Base-by-base conservation (phyloP, 257 asterid genomes). In the Plantago major region DNA sequence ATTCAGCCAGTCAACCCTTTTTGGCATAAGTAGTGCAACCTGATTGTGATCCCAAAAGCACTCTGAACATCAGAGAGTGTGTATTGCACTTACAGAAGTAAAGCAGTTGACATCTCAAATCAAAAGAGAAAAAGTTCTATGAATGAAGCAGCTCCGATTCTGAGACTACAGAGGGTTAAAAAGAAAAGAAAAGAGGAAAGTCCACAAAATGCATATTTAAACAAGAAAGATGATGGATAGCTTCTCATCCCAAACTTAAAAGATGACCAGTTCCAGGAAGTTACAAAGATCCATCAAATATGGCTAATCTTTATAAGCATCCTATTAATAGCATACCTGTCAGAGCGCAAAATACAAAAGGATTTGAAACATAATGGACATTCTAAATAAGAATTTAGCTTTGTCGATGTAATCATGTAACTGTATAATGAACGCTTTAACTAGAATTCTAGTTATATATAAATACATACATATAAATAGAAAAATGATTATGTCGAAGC, bases 201-300 rank as follows among this genome's bases (percentile, higher is more conserved):
- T 33, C 6, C 40, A 33, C 1, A 33, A 33, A 33, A 33, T 33
- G 40, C 6, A 1, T 33, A 33, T 33, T 33, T 33, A 7, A 33
- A 7, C 40, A 4, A 33, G 8, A 33, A 5, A 33, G 40, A 33
- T 33, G 40, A 33, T 33, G 8, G 40, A 33, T 33, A 33, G 40
- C 40, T 33, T 33, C 40, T 33, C 40, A 33, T 7, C 40, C 0
- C 3, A 33, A 33, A 33, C 40, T 33, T 33, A 33, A 33, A 33
- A 33, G 40, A 33, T 33, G 80, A 74, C 69, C 52, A 67, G 43
- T 78, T 72, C 69, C 42, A 47, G 67, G 53, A 22, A 49, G 45
- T 51, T 48, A 26, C 48, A 30, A 64, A 42, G 58, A 38, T 57
- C 66, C 61, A 69, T 72, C 69, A 46, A 43, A 66, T 52, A 33